Evolutionary conservation across 2,329 filamentous ascomycete species (phyloP).

Genomic region (Eutypella sp.): DNA sequence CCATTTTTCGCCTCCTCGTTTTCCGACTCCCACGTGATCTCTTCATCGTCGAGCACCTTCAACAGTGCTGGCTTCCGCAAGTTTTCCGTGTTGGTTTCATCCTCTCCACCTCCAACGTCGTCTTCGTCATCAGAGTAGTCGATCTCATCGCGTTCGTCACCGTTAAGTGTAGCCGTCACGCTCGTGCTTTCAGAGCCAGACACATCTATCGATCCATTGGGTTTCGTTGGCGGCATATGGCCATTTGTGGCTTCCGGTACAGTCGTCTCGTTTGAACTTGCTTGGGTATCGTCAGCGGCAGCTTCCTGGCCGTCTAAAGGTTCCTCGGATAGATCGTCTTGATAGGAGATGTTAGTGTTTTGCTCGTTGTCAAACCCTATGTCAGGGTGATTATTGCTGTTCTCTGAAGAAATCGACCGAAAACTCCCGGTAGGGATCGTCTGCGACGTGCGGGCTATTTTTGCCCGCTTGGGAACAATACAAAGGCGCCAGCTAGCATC

Average conservation of each 20-base stretch:
- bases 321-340: constrained; percentile 16
- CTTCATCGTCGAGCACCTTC: constrained; percentile 23
- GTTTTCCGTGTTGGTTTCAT: constrained; percentile 11
- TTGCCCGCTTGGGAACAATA: not conserved
- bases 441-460: not conserved
- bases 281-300: constrained; percentile 3
- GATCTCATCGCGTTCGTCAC: constrained; percentile 29
- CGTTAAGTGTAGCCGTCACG: constrained; percentile 28
- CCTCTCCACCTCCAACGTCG: constrained; percentile 14
- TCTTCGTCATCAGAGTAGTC: constrained; percentile 33
- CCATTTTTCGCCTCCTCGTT: constrained; percentile 21
- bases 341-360: constrained; percentile 14
- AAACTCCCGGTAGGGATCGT: not conserved
- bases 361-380: too few species aligned
- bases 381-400: not conserved
- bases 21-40: constrained; percentile 31
- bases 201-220: constrained; percentile 20
- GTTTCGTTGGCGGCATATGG: constrained; percentile 6
- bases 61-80: constrained; percentile 12
- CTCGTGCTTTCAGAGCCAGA: constrained; percentile 30
- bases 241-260: constrained; percentile 5
- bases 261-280: constrained; percentile 4
- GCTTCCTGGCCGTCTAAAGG: constrained; percentile 7
- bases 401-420: not conserved
- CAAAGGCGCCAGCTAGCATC: constrained; percentile 7